Evolutionary conservation across 495 filamentous ascomycete species (phyloP), one percentile per base, ranked within the genome.

Genomic region (Friedmanniomyces simplex): DNA sequence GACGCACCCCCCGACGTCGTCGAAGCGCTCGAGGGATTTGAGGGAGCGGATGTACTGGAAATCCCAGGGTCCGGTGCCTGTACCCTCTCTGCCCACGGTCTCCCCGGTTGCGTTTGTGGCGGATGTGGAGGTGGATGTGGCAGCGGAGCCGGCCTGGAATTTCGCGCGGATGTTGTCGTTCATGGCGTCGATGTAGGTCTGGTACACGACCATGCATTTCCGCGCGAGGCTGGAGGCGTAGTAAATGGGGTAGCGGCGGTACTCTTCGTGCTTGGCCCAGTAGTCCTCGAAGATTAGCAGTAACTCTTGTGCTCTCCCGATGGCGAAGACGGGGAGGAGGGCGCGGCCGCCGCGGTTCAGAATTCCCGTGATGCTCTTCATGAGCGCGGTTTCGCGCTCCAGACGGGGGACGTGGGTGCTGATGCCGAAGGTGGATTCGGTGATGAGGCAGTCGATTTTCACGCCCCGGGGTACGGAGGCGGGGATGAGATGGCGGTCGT

Each of bases 151-250:
- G 34, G 54, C 49, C 25, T 63, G 56, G 73, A 94, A 95, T 8
- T 93, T 77, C 1, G 86, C 79, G 66, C 95, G 96, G 72, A 98
- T 97, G 64, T 95, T 96, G 68, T 96, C 91, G 68, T 98, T 98
- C 93, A 98, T 98, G 25, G 89, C 87, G 52, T 87, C 85, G 57
- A 96, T 86, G 66, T 96, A 97, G 1, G 93, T 98, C 70, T 96
- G 91, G 66, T 98, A 98, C 6, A 98, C 90, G 18, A 95, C 80
- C 93, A 98, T 98, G 68, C 93, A 98, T 69, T 95, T 93, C 61
- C 91, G 76, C 1, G 93, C 93, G 48, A 96, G 78, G 66, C 91
- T 95, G 59, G 85, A 89, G 50, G 93, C 93, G 70, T 96, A 98
- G 74, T 96, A 98, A 53, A 98, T 97, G 18, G 93, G 93, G 20